These are phyloP conservation scores for Amanita exitialis DNA, from an alignment of 768 basidiomycete species.

Conservation along the genomic window DNA sequence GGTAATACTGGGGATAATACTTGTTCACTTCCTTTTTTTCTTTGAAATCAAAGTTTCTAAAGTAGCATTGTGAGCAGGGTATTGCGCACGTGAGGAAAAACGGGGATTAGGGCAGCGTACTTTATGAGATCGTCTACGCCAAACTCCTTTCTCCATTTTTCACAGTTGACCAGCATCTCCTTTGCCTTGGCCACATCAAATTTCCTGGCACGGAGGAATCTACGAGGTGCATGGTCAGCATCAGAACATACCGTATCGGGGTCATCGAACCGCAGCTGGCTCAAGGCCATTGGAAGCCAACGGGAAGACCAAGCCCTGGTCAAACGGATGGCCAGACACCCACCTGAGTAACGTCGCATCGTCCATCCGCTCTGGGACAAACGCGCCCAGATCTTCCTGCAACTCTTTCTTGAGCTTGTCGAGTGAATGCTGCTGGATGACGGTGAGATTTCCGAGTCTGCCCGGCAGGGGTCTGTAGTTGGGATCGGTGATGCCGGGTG, in stretches of 20 bases:
- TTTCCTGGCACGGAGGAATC: constrained; percentile 88
- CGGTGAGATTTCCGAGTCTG: constrained; percentile 63
- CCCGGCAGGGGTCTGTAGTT: constrained; percentile 61
- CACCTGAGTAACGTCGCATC: constrained; percentile 59
- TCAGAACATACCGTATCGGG: neutral
- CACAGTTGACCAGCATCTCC: constrained; percentile 70
- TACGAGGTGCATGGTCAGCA: constrained; percentile 15
- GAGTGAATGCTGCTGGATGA: constrained; percentile 50
- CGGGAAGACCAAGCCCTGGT: neutral
- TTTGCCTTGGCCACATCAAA: constrained; percentile 82
- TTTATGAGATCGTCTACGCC: constrained; percentile 65
- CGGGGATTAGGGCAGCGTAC: constrained; percentile 29
- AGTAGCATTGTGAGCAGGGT: neutral
- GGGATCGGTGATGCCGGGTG: constrained; percentile 51
- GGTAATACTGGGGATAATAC: constrained; percentile 94
- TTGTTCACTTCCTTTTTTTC: constrained; percentile 80
- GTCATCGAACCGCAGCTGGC: too few relatives aligned
- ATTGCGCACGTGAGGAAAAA: constrained; percentile 1
- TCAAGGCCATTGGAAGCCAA: neutral
- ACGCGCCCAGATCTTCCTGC: constrained; percentile 44
- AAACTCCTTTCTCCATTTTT: constrained; percentile 87
- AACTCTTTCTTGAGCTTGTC: constrained; percentile 59
- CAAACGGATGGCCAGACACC: neutral
- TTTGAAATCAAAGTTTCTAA: constrained; percentile 79
- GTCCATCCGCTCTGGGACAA: constrained; percentile 57